Percentiles rank a stretch among this genome's conserved stretches.
These are phyloP conservation scores for Citrus glauca DNA, from an alignment of 345 rosid genomes.

Conservation along the genomic window DNA sequence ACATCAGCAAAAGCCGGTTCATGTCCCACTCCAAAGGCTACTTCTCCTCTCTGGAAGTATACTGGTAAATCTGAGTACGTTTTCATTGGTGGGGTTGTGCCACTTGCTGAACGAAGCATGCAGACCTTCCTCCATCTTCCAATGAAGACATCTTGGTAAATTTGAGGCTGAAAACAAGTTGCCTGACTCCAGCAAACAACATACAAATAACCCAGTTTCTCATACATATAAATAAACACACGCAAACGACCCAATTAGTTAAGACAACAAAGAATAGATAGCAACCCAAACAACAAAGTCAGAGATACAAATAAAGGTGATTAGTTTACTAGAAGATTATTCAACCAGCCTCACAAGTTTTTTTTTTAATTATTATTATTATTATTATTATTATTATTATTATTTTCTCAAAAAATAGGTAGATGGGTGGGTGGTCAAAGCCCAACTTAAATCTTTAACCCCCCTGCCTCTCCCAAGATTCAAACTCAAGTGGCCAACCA, in stretches of 20 bases:
- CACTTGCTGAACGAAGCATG: conserved; percentile 91
- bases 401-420: no score
- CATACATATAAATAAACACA: no score
- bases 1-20: conserved; percentile 93
- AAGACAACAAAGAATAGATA: not conserved
- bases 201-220: not conserved
- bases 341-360: not conserved
- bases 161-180: conserved; percentile 90
- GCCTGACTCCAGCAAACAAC: conserved; percentile 58
- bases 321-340: not conserved
- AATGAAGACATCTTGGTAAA: conserved; percentile 77
- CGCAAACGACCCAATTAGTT: not conserved
- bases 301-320: not conserved
- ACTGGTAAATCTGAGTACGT: conserved; percentile 82
- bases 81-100: conserved; percentile 95
- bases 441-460: no score
- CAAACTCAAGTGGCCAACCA: no score
- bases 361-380: no score
- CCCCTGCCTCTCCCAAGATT: no score
- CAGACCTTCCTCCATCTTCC: conserved; percentile 97
- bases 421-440: no score
- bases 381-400: no score
- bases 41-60: conserved; percentile 69
- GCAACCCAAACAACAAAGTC: conserved; percentile 11
- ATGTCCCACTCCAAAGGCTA: conserved; percentile 90